These are phyloP conservation scores for Microascus cirrosus DNA, from an alignment of 2,329 filamentous ascomycete genomes.

Conservation along the genomic window DNA sequence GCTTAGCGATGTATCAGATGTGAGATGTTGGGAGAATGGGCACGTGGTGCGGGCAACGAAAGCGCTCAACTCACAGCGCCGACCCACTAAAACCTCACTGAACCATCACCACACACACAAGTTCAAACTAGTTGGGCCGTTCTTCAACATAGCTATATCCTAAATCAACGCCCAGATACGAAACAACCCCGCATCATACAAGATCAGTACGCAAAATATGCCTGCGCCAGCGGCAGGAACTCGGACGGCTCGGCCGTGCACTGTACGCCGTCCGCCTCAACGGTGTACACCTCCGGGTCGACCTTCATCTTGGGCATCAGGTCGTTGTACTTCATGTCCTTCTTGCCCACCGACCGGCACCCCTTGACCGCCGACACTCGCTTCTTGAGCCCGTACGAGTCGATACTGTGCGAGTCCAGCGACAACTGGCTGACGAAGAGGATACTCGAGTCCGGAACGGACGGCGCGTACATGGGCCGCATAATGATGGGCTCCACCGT, in stretches of 20 bases:
- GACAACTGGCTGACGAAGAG: conserved; percentile 73
- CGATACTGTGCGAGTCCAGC: conserved; percentile 54
- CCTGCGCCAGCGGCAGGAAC: conserved; percentile 64
- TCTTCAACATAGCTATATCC: no score
- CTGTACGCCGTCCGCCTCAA: conserved; percentile 70
- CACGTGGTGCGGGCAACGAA: no score
- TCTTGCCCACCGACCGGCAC: conserved; percentile 67
- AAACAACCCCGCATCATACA: background rate
- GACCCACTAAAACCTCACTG: no score
- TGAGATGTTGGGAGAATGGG: no score
- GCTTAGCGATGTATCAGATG: no score
- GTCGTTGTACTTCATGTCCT: conserved; percentile 85
- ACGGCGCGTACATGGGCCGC: conserved; percentile 74
- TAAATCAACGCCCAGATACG: no score
- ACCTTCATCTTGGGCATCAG: conserved; percentile 77
- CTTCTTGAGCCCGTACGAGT: conserved; percentile 66
- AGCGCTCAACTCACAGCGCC: no score
- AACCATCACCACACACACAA: no score
- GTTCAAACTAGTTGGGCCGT: no score
- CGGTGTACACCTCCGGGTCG: conserved; percentile 80
- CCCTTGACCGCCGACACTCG: conserved; percentile 68
- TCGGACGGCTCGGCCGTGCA: conserved; percentile 64
- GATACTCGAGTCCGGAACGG: conserved; percentile 61
- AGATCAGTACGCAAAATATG: conserved; percentile 60
- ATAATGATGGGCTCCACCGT: conserved; percentile 77